Evolutionary conservation across 2,329 filamentous ascomycete species (phyloP).

Genomic region (Aureobasidium sp.): DNA sequence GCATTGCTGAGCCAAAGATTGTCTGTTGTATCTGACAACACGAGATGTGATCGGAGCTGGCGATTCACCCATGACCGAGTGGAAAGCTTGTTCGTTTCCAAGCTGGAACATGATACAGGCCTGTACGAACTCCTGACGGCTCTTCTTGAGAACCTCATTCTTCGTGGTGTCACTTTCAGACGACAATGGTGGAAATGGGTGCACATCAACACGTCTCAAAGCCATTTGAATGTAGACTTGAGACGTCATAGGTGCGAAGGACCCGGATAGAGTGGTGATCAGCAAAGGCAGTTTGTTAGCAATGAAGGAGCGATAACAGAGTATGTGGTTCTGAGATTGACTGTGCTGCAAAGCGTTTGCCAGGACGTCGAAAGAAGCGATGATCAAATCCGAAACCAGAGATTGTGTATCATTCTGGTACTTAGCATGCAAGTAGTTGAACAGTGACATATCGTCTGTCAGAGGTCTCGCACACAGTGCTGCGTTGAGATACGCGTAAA

Average conservation of each 20-base stretch:
- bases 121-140: conserved; percentile 76
- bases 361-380: conserved; percentile 82
- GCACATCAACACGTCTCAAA: conserved; percentile 56
- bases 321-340: conserved; percentile 51
- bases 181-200: conserved; percentile 56
- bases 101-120: conserved; percentile 81
- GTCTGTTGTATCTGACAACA: conserved; percentile 66
- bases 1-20: conserved; percentile 70
- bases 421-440: conserved; percentile 73
- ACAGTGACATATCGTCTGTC: conserved; percentile 69
- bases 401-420: conserved; percentile 77
- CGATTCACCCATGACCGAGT: conserved; percentile 73
- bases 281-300: conserved; percentile 62
- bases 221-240: conserved; percentile 60
- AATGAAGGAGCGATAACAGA: conserved; percentile 76
- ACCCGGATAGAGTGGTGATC: conserved; percentile 47
- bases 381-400: conserved; percentile 71
- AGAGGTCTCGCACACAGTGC: conserved; percentile 73
- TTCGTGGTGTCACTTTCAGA: conserved; percentile 42
- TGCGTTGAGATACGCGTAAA: conserved; percentile 80
- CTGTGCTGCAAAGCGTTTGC: conserved; percentile 75
- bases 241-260: conserved; percentile 48
- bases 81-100: conserved; percentile 69
- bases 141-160: conserved; percentile 53
- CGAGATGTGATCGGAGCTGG: conserved; percentile 71